phyloP scores from a whole-genome alignment of 2,329 filamentous ascomycete species.

The Alternaria tenuissima region DNA sequence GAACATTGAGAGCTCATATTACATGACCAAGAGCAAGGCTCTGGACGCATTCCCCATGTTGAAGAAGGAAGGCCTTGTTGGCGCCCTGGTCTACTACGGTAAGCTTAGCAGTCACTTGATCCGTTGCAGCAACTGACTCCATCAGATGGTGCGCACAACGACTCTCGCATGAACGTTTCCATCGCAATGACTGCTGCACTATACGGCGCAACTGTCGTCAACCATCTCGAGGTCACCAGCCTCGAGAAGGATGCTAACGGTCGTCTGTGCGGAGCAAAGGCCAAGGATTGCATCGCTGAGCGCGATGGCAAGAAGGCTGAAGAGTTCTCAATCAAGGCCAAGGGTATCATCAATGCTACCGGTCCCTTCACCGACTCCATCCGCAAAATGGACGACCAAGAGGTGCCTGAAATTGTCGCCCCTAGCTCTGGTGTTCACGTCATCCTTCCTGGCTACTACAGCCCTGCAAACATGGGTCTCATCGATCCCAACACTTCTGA shows the following conservation, averaged over 20 bases:
- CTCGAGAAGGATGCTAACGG: conserved; percentile 78
- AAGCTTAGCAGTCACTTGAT: conserved; percentile 20
- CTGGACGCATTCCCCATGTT: conserved; percentile 90
- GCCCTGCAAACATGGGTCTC: conserved; percentile 83
- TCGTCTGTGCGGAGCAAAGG: conserved; percentile 74
- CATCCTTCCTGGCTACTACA: conserved; percentile 86
- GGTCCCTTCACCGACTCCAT: conserved; percentile 88
- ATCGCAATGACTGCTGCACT: conserved; percentile 88
- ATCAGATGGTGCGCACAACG: conserved; percentile 85
- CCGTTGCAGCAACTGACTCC: conserved; percentile 30
- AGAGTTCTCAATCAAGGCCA: conserved; percentile 77
- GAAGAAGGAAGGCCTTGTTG: conserved; percentile 78
- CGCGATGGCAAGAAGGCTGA: conserved; percentile 68
- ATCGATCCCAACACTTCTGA: conserved; percentile 88
- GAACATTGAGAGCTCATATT: conserved; percentile 89
- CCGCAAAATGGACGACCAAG: conserved; percentile 81
- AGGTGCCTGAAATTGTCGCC: conserved; percentile 78
- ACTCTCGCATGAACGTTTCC: conserved; percentile 91
- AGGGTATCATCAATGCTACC: conserved; percentile 87
- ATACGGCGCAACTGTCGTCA: conserved; percentile 83
- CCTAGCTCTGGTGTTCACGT: conserved; percentile 87
- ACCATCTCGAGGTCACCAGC: conserved; percentile 81
- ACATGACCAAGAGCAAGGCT: conserved; percentile 84
- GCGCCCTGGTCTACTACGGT: conserved; percentile 87
- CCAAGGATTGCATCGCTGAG: conserved; percentile 74